A percentile compares a stretch with the other conserved stretches of the same genome.
These are phyloP conservation scores for Lotmaria passim DNA, from an alignment of 208 protist genomes.

Conservation along the genomic window DNA sequence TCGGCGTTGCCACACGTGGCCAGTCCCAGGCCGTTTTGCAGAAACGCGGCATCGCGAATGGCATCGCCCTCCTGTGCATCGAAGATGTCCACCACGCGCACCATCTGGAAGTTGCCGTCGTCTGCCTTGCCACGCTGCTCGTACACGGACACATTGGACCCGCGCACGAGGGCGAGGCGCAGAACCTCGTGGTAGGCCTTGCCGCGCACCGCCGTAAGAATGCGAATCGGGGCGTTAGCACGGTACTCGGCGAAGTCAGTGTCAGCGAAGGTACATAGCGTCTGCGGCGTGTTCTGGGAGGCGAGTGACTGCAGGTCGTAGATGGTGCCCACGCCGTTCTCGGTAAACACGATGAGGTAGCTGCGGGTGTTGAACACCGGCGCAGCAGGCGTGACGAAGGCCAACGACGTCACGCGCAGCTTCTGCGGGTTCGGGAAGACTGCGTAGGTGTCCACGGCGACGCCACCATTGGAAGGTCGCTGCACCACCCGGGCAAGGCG, in stretches of 20 bases:
- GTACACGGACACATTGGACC: conserved; percentile 54
- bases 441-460: conserved; percentile 23
- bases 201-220: conserved; percentile 58
- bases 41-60: conserved; percentile 53
- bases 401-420: conserved; percentile 53
- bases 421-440: conserved; percentile 53
- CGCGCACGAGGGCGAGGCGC: conserved; percentile 49
- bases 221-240: conserved; percentile 38
- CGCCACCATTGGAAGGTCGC: conserved; percentile 18
- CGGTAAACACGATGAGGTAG: conserved; percentile 67
- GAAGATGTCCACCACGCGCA: conserved; percentile 47
- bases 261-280: conserved; percentile 60
- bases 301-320: conserved; percentile 50
- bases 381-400: conserved; percentile 46
- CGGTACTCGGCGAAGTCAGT: conserved; percentile 58
- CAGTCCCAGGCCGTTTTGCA: conserved; percentile 59
- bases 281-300: conserved; percentile 39
- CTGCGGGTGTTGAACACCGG: conserved; percentile 75
- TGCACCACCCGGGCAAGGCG: conserved; percentile 55
- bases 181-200: conserved; percentile 72
- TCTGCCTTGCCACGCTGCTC: conserved; percentile 44
- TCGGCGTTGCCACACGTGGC: conserved; percentile 70
- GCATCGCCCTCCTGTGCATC: conserved; percentile 57
- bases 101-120: conserved; percentile 43
- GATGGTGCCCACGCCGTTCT: conserved; percentile 59